Percentiles rank a stretch among this genome's conserved stretches.
Conservation (phyloP, 768 basidiomycete genomes). For the Brasilioporus rufonigricans region DNA sequence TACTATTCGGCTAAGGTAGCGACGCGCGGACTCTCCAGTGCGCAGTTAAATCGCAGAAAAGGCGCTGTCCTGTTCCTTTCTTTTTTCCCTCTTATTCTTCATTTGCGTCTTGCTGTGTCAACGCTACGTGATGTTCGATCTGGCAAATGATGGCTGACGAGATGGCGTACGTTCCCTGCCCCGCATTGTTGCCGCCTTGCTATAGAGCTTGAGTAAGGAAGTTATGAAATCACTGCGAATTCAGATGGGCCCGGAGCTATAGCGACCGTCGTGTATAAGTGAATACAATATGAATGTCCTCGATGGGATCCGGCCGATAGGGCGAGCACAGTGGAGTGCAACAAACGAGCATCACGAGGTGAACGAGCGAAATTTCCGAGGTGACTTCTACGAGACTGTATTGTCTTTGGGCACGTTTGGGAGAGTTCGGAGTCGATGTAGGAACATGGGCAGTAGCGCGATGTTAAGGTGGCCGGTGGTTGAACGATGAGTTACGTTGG, state of each 20-base stretch:
- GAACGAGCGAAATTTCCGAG: neutral
- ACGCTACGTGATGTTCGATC: conserved; percentile 1
- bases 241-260: conserved; percentile 31
- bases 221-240: conserved; percentile 27
- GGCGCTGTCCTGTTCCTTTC: neutral
- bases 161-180: neutral
- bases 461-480: neutral
- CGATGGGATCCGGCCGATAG: neutral
- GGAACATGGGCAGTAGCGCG: neutral
- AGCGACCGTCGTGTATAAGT: conserved; percentile 25
- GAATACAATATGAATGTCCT: neutral
- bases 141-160: conserved; percentile 2
- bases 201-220: conserved; percentile 28
- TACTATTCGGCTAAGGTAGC: conserved; percentile 8
- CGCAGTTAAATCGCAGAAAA: conserved; percentile 12
- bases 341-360: neutral
- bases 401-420: neutral
- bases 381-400: conserved; percentile 1
- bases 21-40: conserved; percentile 8
- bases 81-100: neutral
- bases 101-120: neutral
- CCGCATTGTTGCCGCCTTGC: conserved; percentile 9
- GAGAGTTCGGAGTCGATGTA: neutral
- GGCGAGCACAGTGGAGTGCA: neutral
- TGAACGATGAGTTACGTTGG: conserved; percentile 10